Percentiles rank a stretch among this genome's conserved stretches.
phyloP scores from a whole-genome alignment of 176 grass and related monocot species.

The Phoenix roebelenii region DNA sequence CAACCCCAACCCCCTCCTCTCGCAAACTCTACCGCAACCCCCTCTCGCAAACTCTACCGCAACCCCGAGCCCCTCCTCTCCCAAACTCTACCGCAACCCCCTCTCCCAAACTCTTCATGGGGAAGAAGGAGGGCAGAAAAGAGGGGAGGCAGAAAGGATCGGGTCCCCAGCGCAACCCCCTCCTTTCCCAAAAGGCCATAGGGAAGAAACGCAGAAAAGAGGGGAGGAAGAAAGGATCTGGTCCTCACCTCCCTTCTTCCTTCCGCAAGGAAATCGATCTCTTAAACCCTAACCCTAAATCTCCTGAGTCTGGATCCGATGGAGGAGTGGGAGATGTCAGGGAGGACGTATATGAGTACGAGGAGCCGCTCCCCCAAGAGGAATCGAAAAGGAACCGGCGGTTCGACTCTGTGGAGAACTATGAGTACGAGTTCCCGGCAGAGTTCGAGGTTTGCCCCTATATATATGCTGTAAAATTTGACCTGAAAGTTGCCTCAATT shows the following conservation, averaged over 20 bases:
- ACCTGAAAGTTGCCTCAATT: no score
- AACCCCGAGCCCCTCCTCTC: neutral
- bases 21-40: neutral
- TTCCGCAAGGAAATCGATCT: constrained; percentile 48
- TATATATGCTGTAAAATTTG: no score
- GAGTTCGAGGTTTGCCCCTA: constrained; percentile 33
- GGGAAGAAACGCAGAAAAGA: constrained; percentile 6
- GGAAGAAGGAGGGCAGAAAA: constrained; percentile 9
- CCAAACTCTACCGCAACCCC: neutral
- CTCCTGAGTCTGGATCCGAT: constrained; percentile 5
- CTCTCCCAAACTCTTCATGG: no score
- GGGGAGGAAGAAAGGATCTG: constrained; percentile 17
- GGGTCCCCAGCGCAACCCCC: no score
- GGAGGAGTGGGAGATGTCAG: constrained; percentile 1
- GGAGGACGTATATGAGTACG: constrained; percentile 68
- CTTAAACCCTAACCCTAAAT: constrained; percentile 22
- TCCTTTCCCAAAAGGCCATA: neutral
- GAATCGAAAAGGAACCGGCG: constrained; percentile 77
- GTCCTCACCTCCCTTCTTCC: constrained; percentile 38
- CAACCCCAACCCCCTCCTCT: neutral
- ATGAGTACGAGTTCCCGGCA: constrained; percentile 68
- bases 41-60: no score
- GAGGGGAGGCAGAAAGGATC: constrained; percentile 12
- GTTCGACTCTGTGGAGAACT: constrained; percentile 71
- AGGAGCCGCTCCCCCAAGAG: constrained; percentile 67